Base-by-base conservation (phyloP, 306 rosid genomes). In the Fragaria iinumae region DNA sequence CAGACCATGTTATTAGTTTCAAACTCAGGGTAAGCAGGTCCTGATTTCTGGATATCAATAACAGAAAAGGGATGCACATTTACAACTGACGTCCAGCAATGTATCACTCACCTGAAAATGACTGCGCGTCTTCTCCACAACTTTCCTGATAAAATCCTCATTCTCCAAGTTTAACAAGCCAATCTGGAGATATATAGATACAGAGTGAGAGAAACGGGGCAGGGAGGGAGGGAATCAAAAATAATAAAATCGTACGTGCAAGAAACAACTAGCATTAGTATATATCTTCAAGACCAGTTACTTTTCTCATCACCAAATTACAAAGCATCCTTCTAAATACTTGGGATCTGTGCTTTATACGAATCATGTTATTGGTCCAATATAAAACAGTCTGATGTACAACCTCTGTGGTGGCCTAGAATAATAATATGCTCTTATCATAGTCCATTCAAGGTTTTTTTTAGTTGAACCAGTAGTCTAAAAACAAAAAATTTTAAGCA, bases 121-220 rank as follows among this genome's bases (percentile, higher is more conserved):
- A 67, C 25, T 80, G 53, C 81, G 92, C 59, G 86, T 85, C 73
- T 83, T 85, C 73, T 92, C 96, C 83, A 95, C 90, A 25, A 92
- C 67, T 76, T 88, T 85, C 85, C 86, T 85, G 43, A 82, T 93
- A 12, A 89, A 87, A 73, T 89, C 93, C 79, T 92, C 99, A 74
- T 81, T 85, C 82, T 92, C 99, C 89, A 95, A 83, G 88, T 95
- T 95, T 47, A 89, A 57, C 87, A 92, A 81, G 67, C 99, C 97
- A 80, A 95, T 88, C 99, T 95, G 90, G 68, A 73, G 45, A 72
- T 8, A 62, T 67, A 71, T 50, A 39, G 10, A 67, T 52, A 77
- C 47, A 71, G 55, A 49, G 27, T 73, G 66, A 79, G 66, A 71
- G 63, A 34, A n/a, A 0, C 11, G 0, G 32, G 10, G 44, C 5